Conservation (phyloP, 2,329 filamentous ascomycete genomes). For the Fusarium hostae region DNA sequence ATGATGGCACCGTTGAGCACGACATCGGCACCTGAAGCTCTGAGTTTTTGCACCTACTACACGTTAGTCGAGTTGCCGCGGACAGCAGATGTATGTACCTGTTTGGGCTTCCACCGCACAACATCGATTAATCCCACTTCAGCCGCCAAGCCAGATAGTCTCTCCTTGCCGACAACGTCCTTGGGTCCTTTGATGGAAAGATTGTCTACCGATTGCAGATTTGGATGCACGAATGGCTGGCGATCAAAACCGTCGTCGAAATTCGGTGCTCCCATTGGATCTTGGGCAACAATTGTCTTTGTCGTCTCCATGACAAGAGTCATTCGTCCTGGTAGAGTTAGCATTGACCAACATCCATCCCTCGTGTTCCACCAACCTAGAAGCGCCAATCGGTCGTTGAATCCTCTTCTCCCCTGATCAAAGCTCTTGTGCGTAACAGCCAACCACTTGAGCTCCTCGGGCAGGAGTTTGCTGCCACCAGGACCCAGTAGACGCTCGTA, state of each 20-base stretch:
- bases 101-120: slow-evolving; percentile 87
- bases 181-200: slow-evolving; percentile 70
- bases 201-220: slow-evolving; percentile 78
- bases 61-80: background rate
- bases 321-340: slow-evolving; percentile 49
- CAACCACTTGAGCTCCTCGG: slow-evolving; percentile 95
- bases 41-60: slow-evolving; percentile 70
- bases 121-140: slow-evolving; percentile 79
- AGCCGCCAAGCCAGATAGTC: slow-evolving; percentile 74
- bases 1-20: slow-evolving; percentile 83
- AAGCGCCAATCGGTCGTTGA: slow-evolving; percentile 93
- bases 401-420: slow-evolving; percentile 91
- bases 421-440: slow-evolving; percentile 98
- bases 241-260: slow-evolving; percentile 64
- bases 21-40: slow-evolving; percentile 76
- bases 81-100: slow-evolving; percentile 63
- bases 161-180: slow-evolving; percentile 70
- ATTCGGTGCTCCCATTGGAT: slow-evolving; percentile 43
- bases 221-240: slow-evolving; percentile 74
- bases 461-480: slow-evolving; percentile 77
- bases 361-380: slow-evolving; percentile 68
- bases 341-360: background rate
- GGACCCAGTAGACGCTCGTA: slow-evolving; percentile 81
- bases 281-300: slow-evolving; percentile 52
- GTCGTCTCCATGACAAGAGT: slow-evolving; percentile 53